A percentile compares a stretch with the other conserved stretches of the same genome.
Evolutionary conservation across 805 yeast genomes (phyloP).

Genomic region (Cyberlindnera saturnus): DNA sequence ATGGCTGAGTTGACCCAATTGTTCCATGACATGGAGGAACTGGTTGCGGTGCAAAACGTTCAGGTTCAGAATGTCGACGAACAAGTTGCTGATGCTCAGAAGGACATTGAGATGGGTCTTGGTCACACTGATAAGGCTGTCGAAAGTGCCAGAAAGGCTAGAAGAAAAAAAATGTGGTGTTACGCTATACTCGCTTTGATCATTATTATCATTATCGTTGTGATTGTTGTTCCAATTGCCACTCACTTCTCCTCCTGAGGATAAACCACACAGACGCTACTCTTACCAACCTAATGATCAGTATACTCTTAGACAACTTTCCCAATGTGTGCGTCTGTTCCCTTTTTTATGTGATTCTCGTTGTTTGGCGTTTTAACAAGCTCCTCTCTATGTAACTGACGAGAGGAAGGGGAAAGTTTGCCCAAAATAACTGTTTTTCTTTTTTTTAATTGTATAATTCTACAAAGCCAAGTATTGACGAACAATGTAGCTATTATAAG

Average conservation of each 20-base stretch:
- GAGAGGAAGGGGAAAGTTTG: not conserved
- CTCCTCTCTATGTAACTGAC: too few relatives aligned
- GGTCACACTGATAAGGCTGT: slow-evolving; percentile 92
- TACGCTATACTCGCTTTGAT: slow-evolving; percentile 55
- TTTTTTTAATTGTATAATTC: not conserved
- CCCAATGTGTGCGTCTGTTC: too few relatives aligned
- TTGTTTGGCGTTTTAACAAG: too few relatives aligned
- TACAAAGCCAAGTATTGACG: not conserved
- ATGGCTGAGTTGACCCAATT: slow-evolving; percentile 94
- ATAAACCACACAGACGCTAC: too few relatives aligned
- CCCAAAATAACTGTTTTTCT: not conserved
- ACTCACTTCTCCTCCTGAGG: slow-evolving; percentile 4
- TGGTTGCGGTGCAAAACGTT: slow-evolving; percentile 93
- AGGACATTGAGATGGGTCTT: slow-evolving; percentile 88
- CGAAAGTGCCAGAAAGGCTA: slow-evolving; percentile 78
- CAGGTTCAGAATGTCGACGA: slow-evolving; percentile 78
- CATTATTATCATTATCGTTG: slow-evolving; percentile 58
- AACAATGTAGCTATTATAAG: not conserved
- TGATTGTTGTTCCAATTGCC: slow-evolving; percentile 46
- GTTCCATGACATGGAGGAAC: slow-evolving; percentile 92
- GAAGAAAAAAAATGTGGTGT: slow-evolving; percentile 89
- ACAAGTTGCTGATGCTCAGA: slow-evolving; percentile 77
- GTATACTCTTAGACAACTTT: too few relatives aligned
- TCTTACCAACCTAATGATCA: too few relatives aligned
- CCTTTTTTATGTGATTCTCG: too few relatives aligned